Conservation (phyloP, 2,329 filamentous ascomycete genomes). For the Paramyrothecium roridum region DNA sequence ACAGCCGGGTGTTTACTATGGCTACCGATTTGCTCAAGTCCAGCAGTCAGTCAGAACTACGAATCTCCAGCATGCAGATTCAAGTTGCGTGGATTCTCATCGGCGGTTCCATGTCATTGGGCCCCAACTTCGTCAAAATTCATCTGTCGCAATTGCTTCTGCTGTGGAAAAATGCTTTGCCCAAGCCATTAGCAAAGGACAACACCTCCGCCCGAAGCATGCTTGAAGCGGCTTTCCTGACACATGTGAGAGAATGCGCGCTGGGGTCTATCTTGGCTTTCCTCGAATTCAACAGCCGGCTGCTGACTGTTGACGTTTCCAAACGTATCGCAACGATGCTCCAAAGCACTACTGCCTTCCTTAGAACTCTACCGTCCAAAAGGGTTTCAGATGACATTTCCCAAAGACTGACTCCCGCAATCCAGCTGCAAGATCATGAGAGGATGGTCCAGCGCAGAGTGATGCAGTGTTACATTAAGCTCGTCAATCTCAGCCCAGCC, state of each 20-base stretch:
- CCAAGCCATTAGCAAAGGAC: conserved; percentile 90
- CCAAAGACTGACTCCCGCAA: conserved; percentile 76
- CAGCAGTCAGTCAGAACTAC: conserved; percentile 84
- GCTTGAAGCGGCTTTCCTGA: conserved; percentile 86
- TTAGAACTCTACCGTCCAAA: conserved; percentile 79
- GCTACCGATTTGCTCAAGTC: conserved; percentile 90
- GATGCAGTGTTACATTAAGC: conserved; percentile 88
- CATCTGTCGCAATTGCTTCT: conserved; percentile 91
- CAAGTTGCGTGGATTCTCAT: conserved; percentile 98
- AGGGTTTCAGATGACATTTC: conserved; percentile 84
- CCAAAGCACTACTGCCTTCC: conserved; percentile 86
- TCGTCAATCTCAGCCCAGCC: conserved; percentile 83
- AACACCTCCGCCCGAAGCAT: conserved; percentile 80
- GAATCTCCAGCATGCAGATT: conserved; percentile 89
- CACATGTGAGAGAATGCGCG: conserved; percentile 92
- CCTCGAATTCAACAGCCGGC: conserved; percentile 85
- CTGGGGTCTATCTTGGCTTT: conserved; percentile 89
- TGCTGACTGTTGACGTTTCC: conserved; percentile 90
- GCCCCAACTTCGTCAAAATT: conserved; percentile 98
- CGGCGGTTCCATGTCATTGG: conserved; percentile 91
- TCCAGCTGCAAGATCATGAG: conserved; percentile 87
- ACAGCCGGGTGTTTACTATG: conserved; percentile 85
- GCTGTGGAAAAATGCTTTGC: conserved; percentile 95
- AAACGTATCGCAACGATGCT: conserved; percentile 92
- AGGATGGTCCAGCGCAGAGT: conserved; percentile 92